Percentiles rank a stretch among this genome's conserved stretches.
phyloP scores from a whole-genome alignment of 2,329 filamentous ascomycete species.

The Sporothrix pallida region DNA sequence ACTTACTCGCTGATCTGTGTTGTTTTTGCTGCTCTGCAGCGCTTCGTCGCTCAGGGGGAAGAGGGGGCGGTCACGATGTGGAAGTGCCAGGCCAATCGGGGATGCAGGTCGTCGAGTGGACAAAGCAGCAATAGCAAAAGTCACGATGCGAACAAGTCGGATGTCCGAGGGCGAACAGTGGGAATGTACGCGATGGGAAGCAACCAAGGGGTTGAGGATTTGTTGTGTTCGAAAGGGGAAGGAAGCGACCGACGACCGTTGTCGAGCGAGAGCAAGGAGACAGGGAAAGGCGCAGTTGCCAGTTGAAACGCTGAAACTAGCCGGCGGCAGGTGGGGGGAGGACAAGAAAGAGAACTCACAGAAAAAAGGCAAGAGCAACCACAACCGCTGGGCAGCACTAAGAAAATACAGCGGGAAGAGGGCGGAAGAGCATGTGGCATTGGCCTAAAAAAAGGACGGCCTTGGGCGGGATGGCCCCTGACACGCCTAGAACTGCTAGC shows the following conservation, averaged over 20 bases:
- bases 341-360: not conserved
- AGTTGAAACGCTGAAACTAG: constrained; percentile 25
- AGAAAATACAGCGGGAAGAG: not conserved
- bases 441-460: not conserved
- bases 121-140: not conserved
- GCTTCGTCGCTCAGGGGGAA: not conserved
- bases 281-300: constrained; percentile 20
- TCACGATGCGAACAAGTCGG: constrained; percentile 1
- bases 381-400: not conserved
- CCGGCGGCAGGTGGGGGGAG: not conserved
- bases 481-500: constrained; percentile 14
- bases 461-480: constrained; percentile 13
- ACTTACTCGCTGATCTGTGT: constrained; percentile 7
- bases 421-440: not conserved
- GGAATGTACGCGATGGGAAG: not conserved
- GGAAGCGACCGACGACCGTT: constrained; percentile 3
- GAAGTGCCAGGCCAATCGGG: not conserved
- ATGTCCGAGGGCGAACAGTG: not conserved
- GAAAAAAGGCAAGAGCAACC: not conserved
- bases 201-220: constrained; percentile 5
- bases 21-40: constrained; percentile 12
- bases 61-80: not conserved
- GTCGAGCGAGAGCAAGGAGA: not conserved
- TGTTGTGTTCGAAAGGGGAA: constrained; percentile 22
- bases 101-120: not conserved